Evolutionary conservation across 2,329 filamentous ascomycete genomes (phyloP), one percentile per base, ranked within the genome.

Genomic region (Torrubiella hemipterigena): DNA sequence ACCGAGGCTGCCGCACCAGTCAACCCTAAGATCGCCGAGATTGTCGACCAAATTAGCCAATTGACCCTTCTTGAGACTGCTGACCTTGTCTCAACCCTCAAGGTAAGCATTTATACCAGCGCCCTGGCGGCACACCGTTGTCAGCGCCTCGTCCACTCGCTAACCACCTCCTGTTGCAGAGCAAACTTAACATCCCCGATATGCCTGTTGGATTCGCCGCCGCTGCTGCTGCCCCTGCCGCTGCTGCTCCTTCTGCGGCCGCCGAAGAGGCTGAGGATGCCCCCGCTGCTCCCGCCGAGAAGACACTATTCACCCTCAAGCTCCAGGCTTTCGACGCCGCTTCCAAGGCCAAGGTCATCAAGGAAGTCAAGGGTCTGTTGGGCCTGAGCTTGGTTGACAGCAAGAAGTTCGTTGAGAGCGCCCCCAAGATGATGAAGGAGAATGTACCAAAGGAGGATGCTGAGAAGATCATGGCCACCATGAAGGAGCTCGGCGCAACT

Each of bases 321-420:
- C 77, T 99, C 41, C 72, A 83, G 59, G 81, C 80, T 21, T 93
- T 96, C 56, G 93, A 98, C 32, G 70, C 86, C 17, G 70, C 63
- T 30, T 67, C 89, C 42, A 99, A 99, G 71, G 86, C 93, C 50
- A 99, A 99, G 81, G 69, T 98, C 50, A 99, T 98, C 73, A 99
- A 99, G 75, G 91, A 99, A 69, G 73, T 99, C 67, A 99, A 99
- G 77, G 78, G 76, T 51, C 71, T 98, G 75, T 68, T 99, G 38
- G 91, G 91, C 26, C 64, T 98, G 54, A 93, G 83, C 56, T 72
- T 99, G 66, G 93, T 99, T 46, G 91, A 99, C 63, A 93, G 84
- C 65, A 99, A 99, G 81, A 99, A 99, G 70, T 99, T 99, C 52
- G 91, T 98, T 44, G 91, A 99, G 72, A 85, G 83, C 54, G 87